These are phyloP conservation scores for Buddleja alternifolia DNA, from an alignment of 257 asterid species.

Conservation along the genomic window DNA sequence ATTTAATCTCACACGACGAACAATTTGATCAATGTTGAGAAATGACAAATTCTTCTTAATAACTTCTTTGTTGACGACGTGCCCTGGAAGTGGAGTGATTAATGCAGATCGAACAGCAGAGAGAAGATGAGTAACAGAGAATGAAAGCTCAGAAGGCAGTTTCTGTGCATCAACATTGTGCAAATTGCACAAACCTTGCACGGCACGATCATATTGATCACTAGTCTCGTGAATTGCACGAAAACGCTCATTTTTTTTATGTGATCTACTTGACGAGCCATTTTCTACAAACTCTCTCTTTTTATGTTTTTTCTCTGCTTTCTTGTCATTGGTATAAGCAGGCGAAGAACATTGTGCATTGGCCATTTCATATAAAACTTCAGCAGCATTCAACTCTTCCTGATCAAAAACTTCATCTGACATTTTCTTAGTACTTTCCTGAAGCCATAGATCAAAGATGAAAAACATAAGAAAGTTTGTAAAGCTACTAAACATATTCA, in stretches of 20 bases:
- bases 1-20: constrained; percentile 21
- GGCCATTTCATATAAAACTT: constrained; percentile 10
- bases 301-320: neutral
- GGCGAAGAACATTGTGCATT: neutral
- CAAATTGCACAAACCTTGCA: neutral
- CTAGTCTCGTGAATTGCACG: neutral
- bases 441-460: constrained; percentile 1
- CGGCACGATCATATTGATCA: neutral
- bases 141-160: constrained; percentile 9
- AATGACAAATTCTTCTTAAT: neutral
- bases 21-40: constrained; percentile 21
- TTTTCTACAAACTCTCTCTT: neutral
- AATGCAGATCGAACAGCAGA: constrained; percentile 31
- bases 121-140: constrained; percentile 26
- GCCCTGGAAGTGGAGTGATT: constrained; percentile 16
- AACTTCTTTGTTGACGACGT: neutral
- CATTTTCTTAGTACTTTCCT: neutral
- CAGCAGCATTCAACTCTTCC: constrained; percentile 15
- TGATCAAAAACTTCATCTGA: neutral
- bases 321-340: no score
- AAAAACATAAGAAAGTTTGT: neutral
- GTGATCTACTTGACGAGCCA: neutral
- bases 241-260: neutral
- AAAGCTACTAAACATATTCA: neutral
- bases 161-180: no score